Evolutionary conservation across 2,329 filamentous ascomycete species (phyloP), one percentile per base, ranked within the genome.

Genomic region (Pseudogymnoascus sp.): DNA sequence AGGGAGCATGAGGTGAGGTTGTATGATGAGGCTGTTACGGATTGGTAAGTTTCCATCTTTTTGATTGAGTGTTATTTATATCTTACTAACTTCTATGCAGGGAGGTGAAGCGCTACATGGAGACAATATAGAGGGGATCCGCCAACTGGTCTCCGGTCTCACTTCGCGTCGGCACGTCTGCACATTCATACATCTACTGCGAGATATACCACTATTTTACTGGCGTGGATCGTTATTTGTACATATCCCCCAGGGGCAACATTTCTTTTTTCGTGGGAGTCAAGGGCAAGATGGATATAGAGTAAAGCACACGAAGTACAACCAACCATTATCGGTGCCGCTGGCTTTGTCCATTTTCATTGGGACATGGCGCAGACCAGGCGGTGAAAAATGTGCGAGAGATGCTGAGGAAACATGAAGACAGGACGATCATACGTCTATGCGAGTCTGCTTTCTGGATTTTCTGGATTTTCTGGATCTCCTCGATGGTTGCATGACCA

Each of bases 1-100:
- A 84, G 94, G 66, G 88, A 96, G 74, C 92, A 99, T 75, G 94
- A 99, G 76, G 83, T 94, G 63, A 80, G 90, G 65, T 76, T 96
- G 19, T 99, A 90, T 89, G 92, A 97, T 70, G 93, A 97, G 74
- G 92, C 92, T 2, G 93, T 97, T 5, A 97, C 94, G 19, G 94
- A 97, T 75, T 97, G 93, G 92, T 93, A 81, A 75, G 81, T 91
- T 33, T 6, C 9, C 5, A 4, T 33, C 8, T 22, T 14, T 8
- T 22, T 55, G 45, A n/a, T 33, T 14, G 16, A 33, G 3, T 23
- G 16, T 42, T 52, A 35, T 22, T 55, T 22, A 35, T 12, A 4
- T 33, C 49, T 19, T 55, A 55, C 49, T 55, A 33, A 55, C 28
- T 22, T 19, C 5, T 35, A 6, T 3, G 5, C 2, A 55, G 49